These are phyloP conservation scores for Penicillium sp. DNA, from an alignment of 2,329 filamentous ascomycete genomes.

Conservation along the genomic window DNA sequence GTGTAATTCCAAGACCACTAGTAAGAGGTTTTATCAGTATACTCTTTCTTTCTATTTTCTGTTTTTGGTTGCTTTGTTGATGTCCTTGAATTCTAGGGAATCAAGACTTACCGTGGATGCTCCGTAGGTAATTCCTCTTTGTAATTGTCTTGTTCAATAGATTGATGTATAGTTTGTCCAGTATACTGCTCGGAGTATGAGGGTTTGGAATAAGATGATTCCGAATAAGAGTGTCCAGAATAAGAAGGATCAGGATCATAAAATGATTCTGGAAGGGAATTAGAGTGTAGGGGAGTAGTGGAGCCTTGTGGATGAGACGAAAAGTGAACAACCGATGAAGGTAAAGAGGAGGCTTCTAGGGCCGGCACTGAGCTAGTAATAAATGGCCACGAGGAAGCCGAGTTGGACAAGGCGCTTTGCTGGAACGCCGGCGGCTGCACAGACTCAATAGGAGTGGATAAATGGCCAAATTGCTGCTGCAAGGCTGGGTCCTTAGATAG, in stretches of 20 bases:
- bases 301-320: constrained; percentile 12
- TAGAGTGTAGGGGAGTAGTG: constrained; percentile 9
- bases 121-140: constrained; percentile 7
- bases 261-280: constrained; percentile 5
- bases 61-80: neutral
- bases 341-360: constrained; percentile 2
- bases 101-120: constrained; percentile 12
- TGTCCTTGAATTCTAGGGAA: neutral
- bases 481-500: constrained; percentile 11
- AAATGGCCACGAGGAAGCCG: constrained; percentile 14
- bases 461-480: constrained; percentile 3
- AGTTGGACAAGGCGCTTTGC: constrained; percentile 7
- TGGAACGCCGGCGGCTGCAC: constrained; percentile 16
- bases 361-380: constrained; percentile 6
- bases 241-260: constrained; percentile 3
- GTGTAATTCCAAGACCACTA: constrained; percentile 19
- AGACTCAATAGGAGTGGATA: constrained; percentile 13
- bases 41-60: neutral
- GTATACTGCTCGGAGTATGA: neutral
- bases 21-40: neutral
- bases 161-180: constrained; percentile 6
- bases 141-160: constrained; percentile 5
- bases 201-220: neutral
- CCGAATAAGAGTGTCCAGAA: neutral
- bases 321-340: constrained; percentile 2